Percentiles rank a stretch among this genome's conserved stretches.
phyloP scores from a whole-genome alignment of 108 stramenopile species.

The Cylindrotheca closterium region DNA sequence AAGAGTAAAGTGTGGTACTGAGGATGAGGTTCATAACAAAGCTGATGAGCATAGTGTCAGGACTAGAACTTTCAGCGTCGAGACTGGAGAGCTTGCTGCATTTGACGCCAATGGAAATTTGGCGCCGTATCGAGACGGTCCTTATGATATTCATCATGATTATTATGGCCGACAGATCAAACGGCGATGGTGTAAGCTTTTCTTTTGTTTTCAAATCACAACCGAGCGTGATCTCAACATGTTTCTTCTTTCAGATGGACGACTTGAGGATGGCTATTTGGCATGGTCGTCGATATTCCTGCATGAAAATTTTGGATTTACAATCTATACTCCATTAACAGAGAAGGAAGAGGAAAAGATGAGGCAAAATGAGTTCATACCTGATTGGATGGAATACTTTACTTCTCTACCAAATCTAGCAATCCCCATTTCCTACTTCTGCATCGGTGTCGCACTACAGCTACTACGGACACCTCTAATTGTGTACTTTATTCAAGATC shows the following conservation, averaged over 20 bases:
- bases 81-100: slow-evolving; percentile 1
- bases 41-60: slow-evolving; percentile 1
- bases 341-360: slow-evolving; percentile 4
- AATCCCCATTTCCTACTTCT: slow-evolving; percentile 35
- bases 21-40: neutral
- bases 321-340: slow-evolving; percentile 24
- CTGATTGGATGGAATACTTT: slow-evolving; percentile 27
- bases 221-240: neutral
- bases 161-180: slow-evolving; percentile 14
- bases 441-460: slow-evolving; percentile 31
- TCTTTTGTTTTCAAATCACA: neutral
- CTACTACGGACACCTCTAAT: slow-evolving; percentile 34
- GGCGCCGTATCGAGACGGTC: slow-evolving; percentile 29
- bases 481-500: slow-evolving; percentile 37
- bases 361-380: slow-evolving; percentile 12
- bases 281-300: slow-evolving; percentile 34
- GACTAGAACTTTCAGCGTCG: slow-evolving; percentile 1
- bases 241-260: slow-evolving; percentile 14
- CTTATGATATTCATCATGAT: slow-evolving; percentile 18
- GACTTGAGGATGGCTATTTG: slow-evolving; percentile 37
- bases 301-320: slow-evolving; percentile 31
- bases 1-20: neutral
- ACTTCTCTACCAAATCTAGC: slow-evolving; percentile 35
- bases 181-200: slow-evolving; percentile 31
- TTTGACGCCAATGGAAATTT: slow-evolving; percentile 20